Percentiles rank a stretch among this genome's conserved stretches.
phyloP scores from a whole-genome alignment of 768 basidiomycete genomes.

The Rhodosporidiobolus sp. region DNA sequence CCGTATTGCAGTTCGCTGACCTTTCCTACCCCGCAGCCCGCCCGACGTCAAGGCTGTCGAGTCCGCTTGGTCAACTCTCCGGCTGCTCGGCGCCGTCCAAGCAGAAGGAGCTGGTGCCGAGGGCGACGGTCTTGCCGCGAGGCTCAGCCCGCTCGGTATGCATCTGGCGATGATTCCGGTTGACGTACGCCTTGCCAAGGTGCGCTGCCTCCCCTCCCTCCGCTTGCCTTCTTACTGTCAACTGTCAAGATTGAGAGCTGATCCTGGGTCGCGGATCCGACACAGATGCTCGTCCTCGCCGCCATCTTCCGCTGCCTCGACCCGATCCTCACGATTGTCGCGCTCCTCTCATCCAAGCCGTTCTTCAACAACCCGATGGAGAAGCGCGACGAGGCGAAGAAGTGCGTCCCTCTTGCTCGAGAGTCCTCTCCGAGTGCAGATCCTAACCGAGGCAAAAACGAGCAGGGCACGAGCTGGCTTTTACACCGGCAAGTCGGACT shows the following conservation, averaged over 20 bases:
- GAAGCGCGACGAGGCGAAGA: slow-evolving; percentile 71
- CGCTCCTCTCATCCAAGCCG: slow-evolving; percentile 80
- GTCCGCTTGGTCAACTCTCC: slow-evolving; percentile 66
- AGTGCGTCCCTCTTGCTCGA: slow-evolving; percentile 56
- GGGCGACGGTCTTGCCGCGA: slow-evolving; percentile 48
- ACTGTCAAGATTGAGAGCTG: slow-evolving; percentile 7
- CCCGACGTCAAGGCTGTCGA: slow-evolving; percentile 73
- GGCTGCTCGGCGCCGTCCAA: slow-evolving; percentile 74
- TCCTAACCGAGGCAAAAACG: not conserved
- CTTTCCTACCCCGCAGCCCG: slow-evolving; percentile 50
- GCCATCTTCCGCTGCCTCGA: slow-evolving; percentile 78
- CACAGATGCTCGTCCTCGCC: slow-evolving; percentile 81
- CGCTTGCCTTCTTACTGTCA: not conserved
- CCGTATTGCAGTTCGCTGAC: too few relatives aligned
- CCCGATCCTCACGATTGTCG: slow-evolving; percentile 75
- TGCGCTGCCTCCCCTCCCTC: slow-evolving; percentile 48
- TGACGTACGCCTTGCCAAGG: slow-evolving; percentile 82
- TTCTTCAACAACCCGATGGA: slow-evolving; percentile 79
- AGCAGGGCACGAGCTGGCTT: slow-evolving; percentile 70
- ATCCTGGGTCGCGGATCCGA: too few relatives aligned
- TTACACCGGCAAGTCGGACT: slow-evolving; percentile 69
- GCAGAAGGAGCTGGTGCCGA: slow-evolving; percentile 50
- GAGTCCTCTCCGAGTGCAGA: not conserved
- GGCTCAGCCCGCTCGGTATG: slow-evolving; percentile 74
- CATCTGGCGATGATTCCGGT: slow-evolving; percentile 82